Evolutionary conservation across 768 basidiomycete genomes (phyloP), one percentile per base, ranked within the genome.

Genomic region (Tricholoma saponaceum): DNA sequence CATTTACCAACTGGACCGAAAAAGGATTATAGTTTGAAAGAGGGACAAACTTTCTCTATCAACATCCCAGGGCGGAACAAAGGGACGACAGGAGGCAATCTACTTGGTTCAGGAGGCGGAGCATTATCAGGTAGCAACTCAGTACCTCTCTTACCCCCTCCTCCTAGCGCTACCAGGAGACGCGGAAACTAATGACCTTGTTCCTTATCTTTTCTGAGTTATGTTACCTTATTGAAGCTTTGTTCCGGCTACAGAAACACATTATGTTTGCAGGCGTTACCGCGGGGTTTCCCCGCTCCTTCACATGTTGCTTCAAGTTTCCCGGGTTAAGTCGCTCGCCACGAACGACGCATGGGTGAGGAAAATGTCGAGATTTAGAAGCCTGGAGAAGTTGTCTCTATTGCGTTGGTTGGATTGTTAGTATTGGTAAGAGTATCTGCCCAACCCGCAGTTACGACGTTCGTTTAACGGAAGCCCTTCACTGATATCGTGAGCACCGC

Each of bases 41-140:
- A 94, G 63, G 95, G 95, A 8, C 92, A 98, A 69, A 97, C 95
- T 0, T 95, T 98, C 70, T 87, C 89, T 4, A 96, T 98, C 62
- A 76, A 83, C 32, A 92, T 97, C 58, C 95, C 95, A 6, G 93
- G 94, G n/a, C 84, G 87, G 54, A 74, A 70, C 55, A 80, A 80
- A 68, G 58, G 72, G 16, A 60, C 71, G 5, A 72, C 70, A 32
- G 61, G 69, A 18, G 67, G 72, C 5, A 78, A 67, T 60, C 64
- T 83, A 33, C 62, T 83, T 18, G 75, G 71, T 50, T 73, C 75
- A 20, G 60, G 59, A 9, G 68, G 62, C 25, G 60, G 60, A 35
- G 61, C 67, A 22, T 60, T 69, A 32, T 64, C 69, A 23, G 61
- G 64, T 41, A 72, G 79, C 37, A 72, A 78, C 41, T 73, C 74